A percentile compares a stretch with the other conserved stretches of the same genome.
Conservation (phyloP, 2,329 filamentous ascomycete genomes). For the Trichoderma koningiopsis region DNA sequence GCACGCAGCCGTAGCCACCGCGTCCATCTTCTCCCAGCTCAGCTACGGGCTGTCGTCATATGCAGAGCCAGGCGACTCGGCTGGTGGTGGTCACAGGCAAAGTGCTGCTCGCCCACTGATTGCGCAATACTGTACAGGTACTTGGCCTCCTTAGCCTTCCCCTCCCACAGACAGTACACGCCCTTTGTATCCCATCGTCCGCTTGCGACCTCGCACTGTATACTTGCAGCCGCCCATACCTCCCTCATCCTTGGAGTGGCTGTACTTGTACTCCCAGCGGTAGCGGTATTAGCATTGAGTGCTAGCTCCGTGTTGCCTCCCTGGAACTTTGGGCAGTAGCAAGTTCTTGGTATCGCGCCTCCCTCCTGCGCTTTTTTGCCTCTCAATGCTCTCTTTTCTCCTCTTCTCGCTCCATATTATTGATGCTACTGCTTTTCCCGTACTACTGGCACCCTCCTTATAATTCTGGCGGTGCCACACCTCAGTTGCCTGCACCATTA, state of each 20-base stretch:
- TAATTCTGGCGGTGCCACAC: conserved; percentile 16
- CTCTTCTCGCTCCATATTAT: conserved; percentile 3
- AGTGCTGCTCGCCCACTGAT: conserved; percentile 16
- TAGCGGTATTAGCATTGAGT: background rate
- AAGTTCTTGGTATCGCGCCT: conserved; percentile 14
- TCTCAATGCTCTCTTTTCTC: background rate
- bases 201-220: conserved; percentile 38
- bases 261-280: conserved; percentile 16
- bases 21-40: conserved; percentile 15
- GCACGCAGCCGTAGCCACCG: background rate
- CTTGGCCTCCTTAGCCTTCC: conserved; percentile 36
- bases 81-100: conserved; percentile 2
- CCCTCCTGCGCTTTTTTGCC: conserved; percentile 1
- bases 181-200: conserved; percentile 36
- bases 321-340: conserved; percentile 6
- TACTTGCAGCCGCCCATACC: conserved; percentile 34
- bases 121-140: conserved; percentile 46
- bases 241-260: conserved; percentile 14
- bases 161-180: conserved; percentile 43
- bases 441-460: conserved; percentile 22
- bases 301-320: conserved; percentile 22
- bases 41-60: conserved; percentile 19
- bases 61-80: background rate
- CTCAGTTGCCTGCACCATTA: background rate
- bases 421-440: background rate